Base-by-base conservation (phyloP, 1,284 basidiomycete genomes). In the Lentinula novae-zelandiae region DNA sequence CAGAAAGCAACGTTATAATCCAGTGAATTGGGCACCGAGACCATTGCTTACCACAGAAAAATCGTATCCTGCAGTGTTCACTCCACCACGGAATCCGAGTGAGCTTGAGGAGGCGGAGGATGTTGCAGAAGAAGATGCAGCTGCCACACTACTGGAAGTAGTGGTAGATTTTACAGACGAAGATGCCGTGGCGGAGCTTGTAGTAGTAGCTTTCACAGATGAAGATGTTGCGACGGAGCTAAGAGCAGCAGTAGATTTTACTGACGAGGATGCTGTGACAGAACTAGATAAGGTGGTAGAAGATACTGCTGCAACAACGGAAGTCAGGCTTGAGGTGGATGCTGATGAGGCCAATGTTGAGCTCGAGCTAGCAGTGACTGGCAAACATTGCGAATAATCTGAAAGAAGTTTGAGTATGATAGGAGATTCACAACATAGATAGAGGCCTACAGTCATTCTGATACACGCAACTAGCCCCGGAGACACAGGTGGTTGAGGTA, bases 51-150 rank as follows among this genome's bases (percentile, higher is more conserved):
- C 67, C 4, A 65, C 64, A 46, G 61, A 66, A 61, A 75, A 74
- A 61, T 75, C 72, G 63, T 71, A 74, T 44, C 73, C 73, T 10
- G 73, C 72, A 58, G 70, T 74, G 62, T 75, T 81, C 38, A 80
- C 78, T 68, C 79, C 78, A 0, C 76, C 76, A 8, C 80, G 67
- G 61, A 73, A 75, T 5, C 76, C 72, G 9, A 76, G 34, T 20
- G 56, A 57, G 40, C 42, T 48, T 15, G 33, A 36, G 22, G 55
- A 38, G 40, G 39, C 10, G 27, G 27, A 27, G 27, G 27, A 27
- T 27, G 27, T 27, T 27, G 27, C 27, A 27, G 27, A 27, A 27
- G 27, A 27, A 27, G 27, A 27, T 3, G 27, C 27, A 27, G 27
- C 2, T 27, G 27, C 3, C 27, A 27, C 3, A 27, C 27, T 27